These are phyloP conservation scores for Sporothrix pallida DNA, from an alignment of 2,329 filamentous ascomycete genomes.

Conservation along the genomic window DNA sequence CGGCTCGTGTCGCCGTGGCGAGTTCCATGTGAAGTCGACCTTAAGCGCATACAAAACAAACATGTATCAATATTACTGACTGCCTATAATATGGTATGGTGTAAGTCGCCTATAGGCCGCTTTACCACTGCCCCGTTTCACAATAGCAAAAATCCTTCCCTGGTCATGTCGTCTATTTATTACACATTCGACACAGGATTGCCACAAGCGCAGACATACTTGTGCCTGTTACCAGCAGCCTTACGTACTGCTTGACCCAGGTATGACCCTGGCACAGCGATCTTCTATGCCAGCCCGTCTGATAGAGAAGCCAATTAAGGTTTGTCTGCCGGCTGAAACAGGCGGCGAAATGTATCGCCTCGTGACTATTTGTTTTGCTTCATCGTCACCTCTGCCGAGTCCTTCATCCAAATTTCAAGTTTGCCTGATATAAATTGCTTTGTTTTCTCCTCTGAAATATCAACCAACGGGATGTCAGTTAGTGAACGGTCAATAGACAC, in stretches of 20 bases:
- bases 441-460: neutral
- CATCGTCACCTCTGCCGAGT: neutral
- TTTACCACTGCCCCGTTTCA: neutral
- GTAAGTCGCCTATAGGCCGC: neutral
- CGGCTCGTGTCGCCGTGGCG: neutral
- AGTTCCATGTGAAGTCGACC: neutral
- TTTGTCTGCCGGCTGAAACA: conserved; percentile 3
- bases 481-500: neutral
- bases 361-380: neutral
- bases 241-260: conserved; percentile 1
- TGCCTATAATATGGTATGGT: neutral
- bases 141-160: neutral
- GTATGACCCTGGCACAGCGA: neutral
- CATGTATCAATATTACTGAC: neutral
- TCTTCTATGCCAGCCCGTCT: neutral
- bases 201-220: neutral
- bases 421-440: neutral
- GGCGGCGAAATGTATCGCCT: neutral
- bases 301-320: neutral
- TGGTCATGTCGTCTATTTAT: neutral
- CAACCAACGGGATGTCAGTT: neutral
- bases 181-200: neutral
- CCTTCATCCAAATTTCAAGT: neutral
- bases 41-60: neutral
- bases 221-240: neutral